Conservation (phyloP, 148 eudicot genomes). For the Chenopodium suecicum region DNA sequence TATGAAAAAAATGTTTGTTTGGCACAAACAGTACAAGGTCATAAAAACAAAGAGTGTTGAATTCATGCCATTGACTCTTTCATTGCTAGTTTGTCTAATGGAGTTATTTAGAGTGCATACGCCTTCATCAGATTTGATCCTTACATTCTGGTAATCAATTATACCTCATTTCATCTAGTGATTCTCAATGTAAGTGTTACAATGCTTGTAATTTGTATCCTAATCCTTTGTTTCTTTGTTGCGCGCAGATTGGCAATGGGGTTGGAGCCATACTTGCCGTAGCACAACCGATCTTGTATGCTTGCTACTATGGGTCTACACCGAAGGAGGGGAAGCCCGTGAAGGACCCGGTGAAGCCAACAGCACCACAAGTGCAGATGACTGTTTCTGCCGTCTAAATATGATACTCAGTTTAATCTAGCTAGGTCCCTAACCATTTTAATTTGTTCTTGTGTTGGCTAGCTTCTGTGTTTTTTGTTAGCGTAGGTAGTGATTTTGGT, state of each 20-base stretch:
- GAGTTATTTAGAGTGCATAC: no score
- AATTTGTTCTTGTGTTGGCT: not conserved
- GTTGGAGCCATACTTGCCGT: slow-evolving; percentile 48
- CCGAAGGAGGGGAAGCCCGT: slow-evolving; percentile 36
- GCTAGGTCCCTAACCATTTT: not conserved
- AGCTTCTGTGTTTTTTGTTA: not conserved
- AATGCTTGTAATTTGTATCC: no score
- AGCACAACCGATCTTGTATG: slow-evolving; percentile 49
- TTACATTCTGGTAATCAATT: no score
- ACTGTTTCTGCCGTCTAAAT: not conserved
- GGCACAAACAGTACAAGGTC: no score
- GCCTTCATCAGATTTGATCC: no score
- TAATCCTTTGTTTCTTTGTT: no score
- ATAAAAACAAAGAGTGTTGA: no score
- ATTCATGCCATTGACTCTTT: no score
- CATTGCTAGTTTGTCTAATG: no score
- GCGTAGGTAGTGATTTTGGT: not conserved
- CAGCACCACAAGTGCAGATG: slow-evolving; percentile 17
- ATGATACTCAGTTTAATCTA: not conserved
- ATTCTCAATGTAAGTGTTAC: no score
- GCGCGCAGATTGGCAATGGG: not conserved
- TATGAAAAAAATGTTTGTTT: no score
- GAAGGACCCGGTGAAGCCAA: not conserved
- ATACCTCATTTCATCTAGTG: no score
- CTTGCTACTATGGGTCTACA: slow-evolving; percentile 34